A percentile compares a stretch with the other conserved stretches of the same genome.
Evolutionary conservation across 1,284 basidiomycete species (phyloP).

Genomic region (Trichosporon sp.): DNA sequence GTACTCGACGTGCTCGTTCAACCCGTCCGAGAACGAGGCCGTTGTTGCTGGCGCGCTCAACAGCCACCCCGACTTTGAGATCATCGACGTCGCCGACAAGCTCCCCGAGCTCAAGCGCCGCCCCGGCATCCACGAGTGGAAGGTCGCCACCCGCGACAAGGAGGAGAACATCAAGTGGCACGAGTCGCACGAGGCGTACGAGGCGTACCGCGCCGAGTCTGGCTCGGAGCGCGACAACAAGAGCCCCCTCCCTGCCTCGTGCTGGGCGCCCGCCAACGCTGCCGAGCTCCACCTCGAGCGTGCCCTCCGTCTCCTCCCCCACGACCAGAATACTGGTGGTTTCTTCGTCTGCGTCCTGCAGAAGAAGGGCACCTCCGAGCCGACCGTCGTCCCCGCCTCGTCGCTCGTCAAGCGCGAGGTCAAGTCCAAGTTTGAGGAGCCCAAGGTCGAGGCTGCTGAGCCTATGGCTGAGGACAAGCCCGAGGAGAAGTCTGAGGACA

Average conservation of each 20-base stretch:
- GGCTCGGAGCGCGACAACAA: conserved; percentile 50
- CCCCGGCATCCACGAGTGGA: conserved; percentile 76
- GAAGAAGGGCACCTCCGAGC: conserved; percentile 47
- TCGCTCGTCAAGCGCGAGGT: conserved; percentile 15
- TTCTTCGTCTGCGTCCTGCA: conserved; percentile 95
- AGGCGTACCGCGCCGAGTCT: conserved; percentile 40
- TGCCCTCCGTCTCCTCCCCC: conserved; percentile 89
- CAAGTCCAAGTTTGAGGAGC: conserved; percentile 15
- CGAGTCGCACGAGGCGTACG: conserved; percentile 42
- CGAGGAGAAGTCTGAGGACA: conserved; percentile 29
- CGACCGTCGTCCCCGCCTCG: conserved; percentile 21
- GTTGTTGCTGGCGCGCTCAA: conserved; percentile 85
- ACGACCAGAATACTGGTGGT: conserved; percentile 94
- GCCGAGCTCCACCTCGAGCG: conserved; percentile 99
- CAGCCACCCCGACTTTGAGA: conserved; percentile 72
- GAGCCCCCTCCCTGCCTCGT: conserved; percentile 59
- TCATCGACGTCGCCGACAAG: conserved; percentile 75
- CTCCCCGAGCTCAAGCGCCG: conserved; percentile 74
- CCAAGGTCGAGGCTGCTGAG: conserved; percentile 25
- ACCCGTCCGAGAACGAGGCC: conserved; percentile 97
- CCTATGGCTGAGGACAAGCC: conserved; percentile 30
- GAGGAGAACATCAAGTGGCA: conserved; percentile 17
- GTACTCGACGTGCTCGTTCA: conserved; percentile 97
- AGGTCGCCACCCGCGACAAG: conserved; percentile 58
- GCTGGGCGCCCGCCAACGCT: conserved; percentile 80